Evolutionary conservation across 1,284 basidiomycete genomes (phyloP).

Genomic region (Wallemia ichthyophaga): DNA sequence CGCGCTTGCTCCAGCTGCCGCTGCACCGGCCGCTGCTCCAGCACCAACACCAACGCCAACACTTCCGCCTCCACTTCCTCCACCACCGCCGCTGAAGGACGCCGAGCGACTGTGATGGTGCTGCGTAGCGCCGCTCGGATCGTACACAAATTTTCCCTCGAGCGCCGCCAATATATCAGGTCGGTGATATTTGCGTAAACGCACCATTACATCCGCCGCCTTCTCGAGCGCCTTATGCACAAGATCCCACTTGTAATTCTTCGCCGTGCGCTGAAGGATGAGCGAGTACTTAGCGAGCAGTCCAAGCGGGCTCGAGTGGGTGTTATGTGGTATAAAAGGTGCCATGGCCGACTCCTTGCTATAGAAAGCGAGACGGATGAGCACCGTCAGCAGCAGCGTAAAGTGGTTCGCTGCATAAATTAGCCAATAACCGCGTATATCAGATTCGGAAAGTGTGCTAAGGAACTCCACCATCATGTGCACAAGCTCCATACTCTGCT

Average conservation of each 20-base stretch:
- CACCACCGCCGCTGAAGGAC: background rate
- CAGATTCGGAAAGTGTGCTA: background rate
- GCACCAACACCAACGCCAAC: background rate
- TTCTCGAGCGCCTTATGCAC: background rate
- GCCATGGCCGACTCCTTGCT: background rate
- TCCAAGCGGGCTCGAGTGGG: background rate
- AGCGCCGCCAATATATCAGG: background rate
- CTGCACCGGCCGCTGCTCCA: background rate
- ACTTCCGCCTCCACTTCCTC: background rate
- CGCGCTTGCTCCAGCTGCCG: background rate
- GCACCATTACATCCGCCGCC: background rate
- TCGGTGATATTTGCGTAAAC: background rate
- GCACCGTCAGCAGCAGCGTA: background rate
- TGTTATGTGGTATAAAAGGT: background rate
- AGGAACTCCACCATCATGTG: background rate
- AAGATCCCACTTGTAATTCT: background rate
- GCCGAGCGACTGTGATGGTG: background rate
- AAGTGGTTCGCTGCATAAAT: background rate
- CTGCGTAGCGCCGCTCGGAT: background rate
- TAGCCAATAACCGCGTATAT: background rate
- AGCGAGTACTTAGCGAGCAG: background rate
- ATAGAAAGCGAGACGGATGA: background rate
- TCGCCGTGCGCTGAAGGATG: background rate
- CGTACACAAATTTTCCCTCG: background rate
- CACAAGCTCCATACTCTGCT: background rate